Evolutionary conservation across 441 rosid species (phyloP).

Genomic region (Codiaeum variegatum): DNA sequence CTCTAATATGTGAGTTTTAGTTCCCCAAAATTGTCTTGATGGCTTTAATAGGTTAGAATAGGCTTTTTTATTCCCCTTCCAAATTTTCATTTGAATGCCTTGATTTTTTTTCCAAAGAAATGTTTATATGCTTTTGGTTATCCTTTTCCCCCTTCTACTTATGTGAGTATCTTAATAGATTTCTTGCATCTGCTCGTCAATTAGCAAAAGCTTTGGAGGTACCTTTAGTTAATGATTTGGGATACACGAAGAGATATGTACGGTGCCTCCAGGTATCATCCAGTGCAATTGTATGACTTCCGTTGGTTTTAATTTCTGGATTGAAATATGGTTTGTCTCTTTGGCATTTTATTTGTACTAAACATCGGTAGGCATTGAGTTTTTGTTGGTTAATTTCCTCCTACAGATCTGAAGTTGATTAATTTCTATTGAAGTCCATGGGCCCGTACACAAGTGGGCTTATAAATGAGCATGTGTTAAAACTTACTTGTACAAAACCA

Average conservation of each 20-base stretch:
- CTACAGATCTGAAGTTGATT: too few species aligned
- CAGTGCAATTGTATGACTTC: too few species aligned
- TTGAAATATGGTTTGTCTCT: too few species aligned
- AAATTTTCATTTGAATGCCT: background rate
- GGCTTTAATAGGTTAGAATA: background rate
- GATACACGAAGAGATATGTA: constrained; percentile 95
- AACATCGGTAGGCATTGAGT: too few species aligned
- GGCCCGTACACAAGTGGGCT: too few species aligned
- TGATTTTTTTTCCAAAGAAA: background rate
- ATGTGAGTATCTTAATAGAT: constrained; percentile 37
- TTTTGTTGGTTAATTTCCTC: too few species aligned
- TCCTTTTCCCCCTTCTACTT: background rate
- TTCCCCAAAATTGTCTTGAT: background rate
- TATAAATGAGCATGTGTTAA: too few species aligned
- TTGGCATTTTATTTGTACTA: too few species aligned
- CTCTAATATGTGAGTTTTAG: constrained; percentile 68
- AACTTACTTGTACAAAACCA: too few species aligned
- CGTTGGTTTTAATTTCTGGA: too few species aligned
- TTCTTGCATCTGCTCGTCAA: constrained; percentile 95
- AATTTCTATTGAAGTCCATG: too few species aligned
- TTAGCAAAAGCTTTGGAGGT: constrained; percentile 96
- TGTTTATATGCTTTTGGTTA: background rate
- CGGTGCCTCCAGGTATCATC: constrained; percentile 99
- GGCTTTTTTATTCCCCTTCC: background rate
- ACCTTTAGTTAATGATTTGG: constrained; percentile 95